Base-by-base conservation (phyloP, 768 basidiomycete species). In the Mycena vulgaris region DNA sequence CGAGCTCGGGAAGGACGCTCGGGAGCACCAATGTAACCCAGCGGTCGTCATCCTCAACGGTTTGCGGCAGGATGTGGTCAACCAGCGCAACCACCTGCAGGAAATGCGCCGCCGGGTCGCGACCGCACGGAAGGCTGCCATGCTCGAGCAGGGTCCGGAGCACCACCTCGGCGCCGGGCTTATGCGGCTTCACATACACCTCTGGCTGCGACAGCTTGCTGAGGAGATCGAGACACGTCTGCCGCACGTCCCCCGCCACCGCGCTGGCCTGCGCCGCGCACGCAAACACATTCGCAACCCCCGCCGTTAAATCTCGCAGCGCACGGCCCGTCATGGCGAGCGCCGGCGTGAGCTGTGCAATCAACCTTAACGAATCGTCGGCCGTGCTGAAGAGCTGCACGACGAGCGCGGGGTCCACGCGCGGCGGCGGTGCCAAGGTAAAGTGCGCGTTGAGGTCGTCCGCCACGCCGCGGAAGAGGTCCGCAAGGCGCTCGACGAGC, bases 1-100 rank as follows among this genome's bases (percentile, higher is more conserved):
- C 82, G 11, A 94, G 73, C 48, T 93, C 89, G 3, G 79, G 76
- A 5, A 94, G 81, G 23, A 90, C 77, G 31, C 82, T 85, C 3
- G 93, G 91, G 19, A 95, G 79, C 16, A 92, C 87, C 13, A 77
- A 78, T 7, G 83, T 81, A 2, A 87, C 78, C 91, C 90, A 93
- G 66, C 79, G 76, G 13, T 81, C 81, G 39, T 81, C 81, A 51
- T 78, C 76, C 40, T 81, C 79, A 23, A 33, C 61, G 23, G 72
- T 71, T 16, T 78, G 55, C 70, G 92, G 91, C 1, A 94, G 80
- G 35, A 93, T 76, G 61, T 82, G 81, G 71, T 92, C 88, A 48
- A 93, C 72, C 55, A 95, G 82, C 51, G 81, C 79, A 73, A 88
- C 89, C 3, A 89, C 80, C 74, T 92, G 90, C 35, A 83, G 77